phyloP scores from a whole-genome alignment of 2,329 filamentous ascomycete genomes.

The Onygenales sp. region DNA sequence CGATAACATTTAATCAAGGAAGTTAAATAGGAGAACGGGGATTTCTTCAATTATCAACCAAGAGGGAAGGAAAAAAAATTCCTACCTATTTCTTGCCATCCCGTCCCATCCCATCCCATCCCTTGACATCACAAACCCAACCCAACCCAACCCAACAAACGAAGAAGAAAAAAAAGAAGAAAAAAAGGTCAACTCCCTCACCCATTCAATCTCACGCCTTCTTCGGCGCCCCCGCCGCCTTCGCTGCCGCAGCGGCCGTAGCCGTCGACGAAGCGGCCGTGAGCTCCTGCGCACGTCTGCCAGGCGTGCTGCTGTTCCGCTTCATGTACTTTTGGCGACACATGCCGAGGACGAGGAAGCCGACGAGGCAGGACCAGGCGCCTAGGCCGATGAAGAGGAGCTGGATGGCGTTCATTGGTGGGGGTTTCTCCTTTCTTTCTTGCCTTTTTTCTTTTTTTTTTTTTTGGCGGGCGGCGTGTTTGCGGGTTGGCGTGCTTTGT shows the following conservation, averaged over 20 bases:
- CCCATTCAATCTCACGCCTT: conserved; percentile 4
- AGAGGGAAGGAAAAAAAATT: background rate
- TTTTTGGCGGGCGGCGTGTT: background rate
- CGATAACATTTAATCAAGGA: background rate
- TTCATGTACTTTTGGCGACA: conserved; percentile 10
- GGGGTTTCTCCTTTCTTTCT: background rate
- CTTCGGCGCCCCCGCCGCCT: conserved; percentile 9
- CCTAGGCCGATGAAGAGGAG: conserved; percentile 10
- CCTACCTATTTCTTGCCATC: background rate
- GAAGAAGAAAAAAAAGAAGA: background rate
- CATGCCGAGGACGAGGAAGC: conserved; percentile 13
- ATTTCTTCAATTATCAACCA: background rate
- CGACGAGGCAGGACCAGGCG: conserved; percentile 12
- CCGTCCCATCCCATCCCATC: background rate
- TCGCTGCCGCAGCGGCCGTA: conserved; percentile 2
- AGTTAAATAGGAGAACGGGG: background rate
- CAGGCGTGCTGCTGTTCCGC: background rate
- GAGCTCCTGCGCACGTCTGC: background rate
- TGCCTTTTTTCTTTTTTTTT: background rate
- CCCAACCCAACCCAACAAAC: background rate
- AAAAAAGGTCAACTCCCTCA: background rate
- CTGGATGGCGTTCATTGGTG: conserved; percentile 10
- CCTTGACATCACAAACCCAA: too few relatives aligned
- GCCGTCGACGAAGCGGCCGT: background rate
- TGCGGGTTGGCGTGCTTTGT: background rate